Evolutionary conservation across 2,329 filamentous ascomycete species (phyloP).

Genomic region (Iodosphaeria phyllophila): DNA sequence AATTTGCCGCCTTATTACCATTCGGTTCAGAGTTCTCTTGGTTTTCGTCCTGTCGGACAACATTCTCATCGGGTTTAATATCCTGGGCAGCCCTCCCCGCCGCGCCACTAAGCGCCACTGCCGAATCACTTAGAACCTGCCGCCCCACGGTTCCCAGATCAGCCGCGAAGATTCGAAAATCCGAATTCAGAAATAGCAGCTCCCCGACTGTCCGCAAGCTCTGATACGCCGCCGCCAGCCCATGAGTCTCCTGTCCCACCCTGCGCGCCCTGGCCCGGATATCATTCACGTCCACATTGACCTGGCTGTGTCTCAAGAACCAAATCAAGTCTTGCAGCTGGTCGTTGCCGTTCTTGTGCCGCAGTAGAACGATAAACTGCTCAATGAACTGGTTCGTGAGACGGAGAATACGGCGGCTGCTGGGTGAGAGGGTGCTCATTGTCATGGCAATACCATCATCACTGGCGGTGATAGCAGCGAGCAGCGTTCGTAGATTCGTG

Average conservation of each 20-base stretch:
- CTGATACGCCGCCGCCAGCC: conserved; percentile 55
- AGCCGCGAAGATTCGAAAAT: conserved; percentile 72
- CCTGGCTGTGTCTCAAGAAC: conserved; percentile 57
- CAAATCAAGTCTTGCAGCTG: conserved; percentile 86
- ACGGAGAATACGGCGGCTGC: conserved; percentile 54
- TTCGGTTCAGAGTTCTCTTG: conserved; percentile 23
- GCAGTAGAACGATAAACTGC: conserved; percentile 64
- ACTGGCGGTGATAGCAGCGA: too few relatives aligned
- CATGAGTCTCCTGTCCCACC: conserved; percentile 50
- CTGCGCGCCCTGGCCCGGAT: conserved; percentile 40
- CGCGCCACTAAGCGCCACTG: conserved; percentile 57
- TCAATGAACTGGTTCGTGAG: conserved; percentile 56
- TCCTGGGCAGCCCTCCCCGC: conserved; percentile 58
- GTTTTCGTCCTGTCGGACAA: too few relatives aligned
- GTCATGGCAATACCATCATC: too few relatives aligned
- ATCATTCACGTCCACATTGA: conserved; percentile 48
- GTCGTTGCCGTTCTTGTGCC: conserved; percentile 67
- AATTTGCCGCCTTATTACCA: conserved; percentile 19
- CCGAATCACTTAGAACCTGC: conserved; percentile 75
- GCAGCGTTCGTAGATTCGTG: conserved; percentile 58
- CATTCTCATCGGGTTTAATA: conserved; percentile 55
- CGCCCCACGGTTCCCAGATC: conserved; percentile 64
- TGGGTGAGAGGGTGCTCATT: conserved; percentile 66
- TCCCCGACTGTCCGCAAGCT: conserved; percentile 71
- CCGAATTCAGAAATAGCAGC: conserved; percentile 73